Evolutionary conservation across 805 yeast genomes (phyloP), one percentile per base, ranked within the genome.

Genomic region (Wickerhamomyces ciferrii): DNA sequence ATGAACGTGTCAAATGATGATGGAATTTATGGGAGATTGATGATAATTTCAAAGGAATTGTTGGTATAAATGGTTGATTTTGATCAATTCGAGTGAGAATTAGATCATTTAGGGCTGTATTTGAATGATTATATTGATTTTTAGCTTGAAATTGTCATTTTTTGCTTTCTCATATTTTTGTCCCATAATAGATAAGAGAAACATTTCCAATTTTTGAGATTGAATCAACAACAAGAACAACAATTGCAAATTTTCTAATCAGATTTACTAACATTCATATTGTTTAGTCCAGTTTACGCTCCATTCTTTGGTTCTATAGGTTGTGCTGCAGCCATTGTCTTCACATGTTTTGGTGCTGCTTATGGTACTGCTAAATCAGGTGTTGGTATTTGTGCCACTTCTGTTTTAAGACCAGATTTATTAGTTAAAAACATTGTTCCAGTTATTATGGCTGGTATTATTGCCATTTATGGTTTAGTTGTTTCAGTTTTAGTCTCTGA

Each of bases 231-330:
- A n/a, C n/a, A n/a, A n/a, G n/a, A n/a, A n/a, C n/a, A n/a, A n/a
- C n/a, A n/a, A n/a, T n/a, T n/a, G n/a, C n/a, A n/a, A n/a, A n/a
- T n/a, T 5, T 14, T 5, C 14, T 34, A 17, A 14, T 3, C 9
- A 18, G 27, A 15, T 15, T 14, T 34, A 35, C 40, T 44, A 49
- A 47, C 43, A 37, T 21, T 32, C 17, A 11, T 14, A 7, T 31
- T 19, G 29, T n/a, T n/a, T n/a, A 51, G 87, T 70, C 88, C 88
- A 61, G 88, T 83, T 65, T 83, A 83, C 64, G 87, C 87, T 62
- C 99, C 99, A 68, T 94, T 94, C 79, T 94, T 94, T 71, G 99
- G 99, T 64, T 92, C 97, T 58, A 88, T 94, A 66, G 99, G 99
- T 68, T 95, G 99, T 79, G 96, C 99, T 49, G 89, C 98, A 45